Evolutionary conservation across 2,329 filamentous ascomycete genomes (phyloP).

Genomic region (Beauveria sp.): DNA sequence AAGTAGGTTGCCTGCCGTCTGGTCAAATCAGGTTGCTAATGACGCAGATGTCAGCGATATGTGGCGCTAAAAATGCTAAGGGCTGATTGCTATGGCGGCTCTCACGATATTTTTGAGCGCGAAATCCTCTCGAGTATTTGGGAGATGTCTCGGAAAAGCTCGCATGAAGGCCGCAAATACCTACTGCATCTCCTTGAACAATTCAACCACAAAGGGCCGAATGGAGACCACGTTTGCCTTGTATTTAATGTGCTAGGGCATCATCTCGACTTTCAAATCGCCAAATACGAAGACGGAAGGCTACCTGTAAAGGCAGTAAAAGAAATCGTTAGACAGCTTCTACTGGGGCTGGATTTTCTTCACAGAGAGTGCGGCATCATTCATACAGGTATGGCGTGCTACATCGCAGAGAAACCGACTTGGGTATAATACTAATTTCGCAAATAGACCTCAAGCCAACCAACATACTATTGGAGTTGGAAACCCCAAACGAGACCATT

Average conservation of each 20-base stretch:
- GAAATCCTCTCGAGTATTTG: slow-evolving; percentile 14
- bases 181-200: slow-evolving; percentile 16
- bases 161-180: neutral
- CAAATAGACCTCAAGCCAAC: slow-evolving; percentile 1
- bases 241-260: neutral
- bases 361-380: slow-evolving; percentile 5
- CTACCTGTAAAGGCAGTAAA: slow-evolving; percentile 1
- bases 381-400: neutral
- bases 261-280: neutral
- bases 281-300: neutral
- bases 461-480: neutral
- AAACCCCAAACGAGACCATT: neutral
- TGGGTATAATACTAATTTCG: neutral
- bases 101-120: slow-evolving; percentile 15
- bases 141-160: slow-evolving; percentile 4
- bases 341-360: neutral
- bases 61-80: slow-evolving; percentile 23
- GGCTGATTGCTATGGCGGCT: slow-evolving; percentile 13
- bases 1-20: neutral
- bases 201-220: slow-evolving; percentile 23
- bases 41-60: slow-evolving; percentile 9
- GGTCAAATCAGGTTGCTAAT: neutral
- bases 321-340: neutral
- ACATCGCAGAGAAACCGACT: neutral
- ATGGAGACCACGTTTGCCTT: slow-evolving; percentile 22